Base-by-base conservation (phyloP, 2,329 filamentous ascomycete species). In the Drechslerella coelobrocha region DNA sequence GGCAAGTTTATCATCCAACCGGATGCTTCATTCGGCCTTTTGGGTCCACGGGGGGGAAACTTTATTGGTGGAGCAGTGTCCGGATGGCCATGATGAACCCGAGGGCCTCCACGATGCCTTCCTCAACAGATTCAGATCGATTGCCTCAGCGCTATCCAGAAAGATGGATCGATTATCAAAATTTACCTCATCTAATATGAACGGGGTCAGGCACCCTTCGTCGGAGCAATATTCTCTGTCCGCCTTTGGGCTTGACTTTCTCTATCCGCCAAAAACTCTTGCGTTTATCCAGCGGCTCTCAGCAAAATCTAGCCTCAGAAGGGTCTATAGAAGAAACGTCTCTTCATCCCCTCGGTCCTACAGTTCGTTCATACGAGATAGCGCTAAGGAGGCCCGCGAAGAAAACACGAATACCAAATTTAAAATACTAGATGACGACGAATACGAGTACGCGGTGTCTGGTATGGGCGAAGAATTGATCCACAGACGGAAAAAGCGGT, bases 41-140 rank as follows among this genome's bases (percentile, higher is more conserved):
- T 85, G 84, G 84, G 81, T 80, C 73, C 83, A 86, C 78, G 82
- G 81, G 73, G 82, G 82, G 72, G 79, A 72, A 77, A 79, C 79
- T 81, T 74, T 79, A 27, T 45, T 68, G 6, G 45, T 61, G 41
- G 63, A 50, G 17, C 57, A 45, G 12, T 52, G 29, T 14, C 14
- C n/a, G 23, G 54, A 56, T 10, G 29, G 39, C 14, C 51, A 52
- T 3, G 41, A 54, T 9, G 54, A 54, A 14, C 5, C 52, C 75
- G 81, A 39, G 75, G 78, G 14, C 72, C 76, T 10, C 79, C 76
- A 55, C n/a, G 69, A 60, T 21, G 14, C 47, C 12, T 23, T 63
- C 48, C 12, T 29, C 17, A 29, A 31, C 61, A 43, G 43, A 29
- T n/a, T 63, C 62, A 43, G 19, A 50, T 31, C 61, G 66, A 39